phyloP scores from a whole-genome alignment of 1,284 basidiomycete species.

The Puccinia sorghi region DNA sequence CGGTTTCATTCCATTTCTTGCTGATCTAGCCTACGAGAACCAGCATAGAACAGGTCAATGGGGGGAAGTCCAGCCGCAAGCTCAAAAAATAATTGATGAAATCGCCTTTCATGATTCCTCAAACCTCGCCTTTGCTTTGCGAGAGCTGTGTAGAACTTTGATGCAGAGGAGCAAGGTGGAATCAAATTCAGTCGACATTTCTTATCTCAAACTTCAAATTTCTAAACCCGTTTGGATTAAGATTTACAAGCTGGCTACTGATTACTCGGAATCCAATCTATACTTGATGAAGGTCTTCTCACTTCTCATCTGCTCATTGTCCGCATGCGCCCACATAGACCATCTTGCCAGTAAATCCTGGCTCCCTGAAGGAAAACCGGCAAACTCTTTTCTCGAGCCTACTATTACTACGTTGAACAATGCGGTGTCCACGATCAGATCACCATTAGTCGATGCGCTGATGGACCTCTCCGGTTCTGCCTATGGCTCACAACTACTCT shows the following conservation, averaged over 20 bases:
- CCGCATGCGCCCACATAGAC: conserved; percentile 46
- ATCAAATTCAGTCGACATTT: conserved; percentile 19
- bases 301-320: conserved; percentile 40
- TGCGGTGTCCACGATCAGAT: conserved; percentile 24
- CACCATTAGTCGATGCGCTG: conserved; percentile 41
- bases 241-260: conserved; percentile 34
- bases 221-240: conserved; percentile 35
- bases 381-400: conserved; percentile 25
- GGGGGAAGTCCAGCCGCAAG: conserved; percentile 2
- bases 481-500: conserved; percentile 28
- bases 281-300: conserved; percentile 18
- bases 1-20: conserved; percentile 35
- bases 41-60: conserved; percentile 6
- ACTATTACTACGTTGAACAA: conserved; percentile 28
- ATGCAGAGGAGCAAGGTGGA: not conserved
- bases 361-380: conserved; percentile 22
- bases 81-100: conserved; percentile 25
- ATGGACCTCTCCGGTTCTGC: conserved; percentile 42
- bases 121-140: conserved; percentile 3
- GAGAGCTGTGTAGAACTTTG: conserved; percentile 12
- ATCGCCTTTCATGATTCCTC: conserved; percentile 19
- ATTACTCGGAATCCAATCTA: conserved; percentile 20
- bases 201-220: conserved; percentile 25
- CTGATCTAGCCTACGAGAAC: conserved; percentile 30
- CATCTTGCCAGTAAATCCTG: conserved; percentile 27